These are phyloP conservation scores for Tulasnella sp. DNA, from an alignment of 768 basidiomycete species.

Conservation along the genomic window DNA sequence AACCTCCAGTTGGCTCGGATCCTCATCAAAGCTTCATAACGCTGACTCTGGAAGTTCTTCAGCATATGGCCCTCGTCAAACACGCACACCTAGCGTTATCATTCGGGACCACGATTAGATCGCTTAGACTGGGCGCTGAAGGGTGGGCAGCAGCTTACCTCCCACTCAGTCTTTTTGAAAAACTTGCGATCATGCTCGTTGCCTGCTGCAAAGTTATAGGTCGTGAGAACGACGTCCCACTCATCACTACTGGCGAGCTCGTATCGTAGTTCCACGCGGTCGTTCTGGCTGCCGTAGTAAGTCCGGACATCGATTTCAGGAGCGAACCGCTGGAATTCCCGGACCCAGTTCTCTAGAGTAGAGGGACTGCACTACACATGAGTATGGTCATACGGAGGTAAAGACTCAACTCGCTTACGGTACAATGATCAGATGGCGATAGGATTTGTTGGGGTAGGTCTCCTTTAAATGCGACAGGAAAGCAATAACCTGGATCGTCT, in stretches of 20 bases:
- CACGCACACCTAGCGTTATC: slow-evolving; percentile 57
- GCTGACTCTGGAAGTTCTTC: slow-evolving; percentile 96
- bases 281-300: slow-evolving; percentile 89
- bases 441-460: slow-evolving; percentile 68
- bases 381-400: background rate
- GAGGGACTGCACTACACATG: slow-evolving; percentile 53
- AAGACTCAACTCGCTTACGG: slow-evolving; percentile 50
- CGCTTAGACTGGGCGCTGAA: background rate
- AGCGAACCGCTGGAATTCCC: slow-evolving; percentile 88
- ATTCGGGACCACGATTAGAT: background rate
- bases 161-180: slow-evolving; percentile 82
- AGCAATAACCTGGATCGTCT: slow-evolving; percentile 97
- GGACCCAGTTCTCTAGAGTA: slow-evolving; percentile 95
- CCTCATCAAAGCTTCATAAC: slow-evolving; percentile 79
- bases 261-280: slow-evolving; percentile 61
- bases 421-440: slow-evolving; percentile 89
- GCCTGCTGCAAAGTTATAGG: slow-evolving; percentile 89
- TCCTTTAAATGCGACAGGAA: slow-evolving; percentile 87
- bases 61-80: slow-evolving; percentile 96
- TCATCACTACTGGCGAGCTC: slow-evolving; percentile 41
- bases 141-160: slow-evolving; percentile 44
- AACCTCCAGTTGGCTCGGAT: slow-evolving; percentile 83
- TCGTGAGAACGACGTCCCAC: slow-evolving; percentile 92
- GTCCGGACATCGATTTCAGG: slow-evolving; percentile 76
- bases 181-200: slow-evolving; percentile 83